phyloP scores from a whole-genome alignment of 495 filamentous ascomycete genomes.

The Penicillium pancosmium region DNA sequence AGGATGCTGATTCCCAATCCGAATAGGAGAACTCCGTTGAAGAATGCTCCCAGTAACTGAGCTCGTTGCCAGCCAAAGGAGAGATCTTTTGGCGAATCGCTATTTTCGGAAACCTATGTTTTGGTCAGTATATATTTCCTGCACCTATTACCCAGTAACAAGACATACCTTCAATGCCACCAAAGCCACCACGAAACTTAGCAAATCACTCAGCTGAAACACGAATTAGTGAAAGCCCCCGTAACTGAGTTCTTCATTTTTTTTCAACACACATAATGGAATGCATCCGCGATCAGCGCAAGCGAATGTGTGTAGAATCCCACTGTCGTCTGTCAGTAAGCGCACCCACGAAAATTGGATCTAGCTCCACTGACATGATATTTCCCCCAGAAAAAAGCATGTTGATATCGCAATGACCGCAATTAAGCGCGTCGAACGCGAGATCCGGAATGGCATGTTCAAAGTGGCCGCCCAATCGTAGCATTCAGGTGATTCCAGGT shows the following conservation, averaged over 20 bases:
- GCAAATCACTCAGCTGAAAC: slow-evolving; percentile 80
- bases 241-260: not conserved
- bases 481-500: not conserved
- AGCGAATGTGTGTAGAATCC: slow-evolving; percentile 83
- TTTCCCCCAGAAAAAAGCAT: slow-evolving; percentile 53
- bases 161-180: slow-evolving; percentile 74
- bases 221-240: not conserved
- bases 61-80: slow-evolving; percentile 74
- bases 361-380: slow-evolving; percentile 39
- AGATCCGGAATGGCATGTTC: slow-evolving; percentile 32
- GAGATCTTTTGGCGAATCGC: slow-evolving; percentile 32
- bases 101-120: slow-evolving; percentile 20
- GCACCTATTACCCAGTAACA: not conserved
- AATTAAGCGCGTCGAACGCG: slow-evolving; percentile 42
- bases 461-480: not conserved
- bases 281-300: slow-evolving; percentile 87
- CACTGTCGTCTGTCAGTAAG: slow-evolving; percentile 40
- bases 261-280: slow-evolving; percentile 74
- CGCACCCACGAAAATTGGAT: not conserved
- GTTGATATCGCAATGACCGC: slow-evolving; percentile 55
- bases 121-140: too few species aligned
- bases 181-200: slow-evolving; percentile 81
- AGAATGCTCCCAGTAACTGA: slow-evolving; percentile 80
- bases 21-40: slow-evolving; percentile 87
- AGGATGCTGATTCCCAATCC: slow-evolving; percentile 87